Evolutionary conservation across 169 alveolate genomes (phyloP), one percentile per base, ranked within the genome.

Genomic region (Neospora caninum): DNA sequence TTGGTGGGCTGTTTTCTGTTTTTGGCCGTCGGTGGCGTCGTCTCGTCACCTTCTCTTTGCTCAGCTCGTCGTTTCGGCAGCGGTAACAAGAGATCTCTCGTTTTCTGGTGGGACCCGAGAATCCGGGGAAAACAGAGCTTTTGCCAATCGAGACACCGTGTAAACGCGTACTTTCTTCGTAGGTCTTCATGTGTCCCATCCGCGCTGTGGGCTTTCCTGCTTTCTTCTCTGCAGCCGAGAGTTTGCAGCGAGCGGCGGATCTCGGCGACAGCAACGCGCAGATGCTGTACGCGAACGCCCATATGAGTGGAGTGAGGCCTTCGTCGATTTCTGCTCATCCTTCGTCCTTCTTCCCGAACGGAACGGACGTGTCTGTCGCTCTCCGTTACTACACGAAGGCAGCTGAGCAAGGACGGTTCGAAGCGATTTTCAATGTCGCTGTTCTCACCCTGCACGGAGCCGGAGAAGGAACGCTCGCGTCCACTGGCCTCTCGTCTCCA

Each of bases 251-350:
- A 27, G 96, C 96, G 27, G 96, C 97, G 36, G 96, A 94, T 49
- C 84, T 89, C 34, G 96, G 96, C 6, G 97, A 95, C 78, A 95
- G 95, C 29, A 92, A 87, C 70, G 94, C 96, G 80, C 97, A 94
- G 78, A 49, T 94, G 80, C 93, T 96, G 88, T 83, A 91, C 69
- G 97, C 96, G 20, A 94, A 95, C 42, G 97, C 97, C n/a, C 95
- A 95, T 88, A 94, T 95, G 49, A 94, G 94, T 80, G 91, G 91
- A 16, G 83, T 42, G 36, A 70, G 42, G n/a, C 88, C 69, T 25
- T 73, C 91, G 45, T 38, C 94, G 36, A 86, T 16, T 9, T 36
- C 93, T 9, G 93, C 84, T 1, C 45, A 36, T 64, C 67, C 86
- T 9, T 36, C 84, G n/a, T 70, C 92, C 20, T 43, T 95, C 2